Evolutionary conservation across 2,329 filamentous ascomycete genomes (phyloP), one percentile per base, ranked within the genome.

Genomic region (Claviceps fusiformis): DNA sequence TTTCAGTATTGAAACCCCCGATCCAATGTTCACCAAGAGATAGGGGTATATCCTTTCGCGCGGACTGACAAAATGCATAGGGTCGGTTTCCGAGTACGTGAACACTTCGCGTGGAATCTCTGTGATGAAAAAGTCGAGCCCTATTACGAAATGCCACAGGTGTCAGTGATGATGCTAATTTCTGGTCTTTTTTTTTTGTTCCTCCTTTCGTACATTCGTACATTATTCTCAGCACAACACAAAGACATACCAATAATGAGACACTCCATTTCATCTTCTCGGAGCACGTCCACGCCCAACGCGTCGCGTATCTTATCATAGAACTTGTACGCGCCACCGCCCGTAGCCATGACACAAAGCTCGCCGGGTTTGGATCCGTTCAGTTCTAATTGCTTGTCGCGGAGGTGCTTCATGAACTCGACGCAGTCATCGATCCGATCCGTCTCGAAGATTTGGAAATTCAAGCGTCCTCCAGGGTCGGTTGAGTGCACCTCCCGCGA

Each of bases 191-290:
- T 19, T 19, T 19, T 1, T 19, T 19, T 19, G 19, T 19, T 19
- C 19, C 19, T 19, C 19, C 19, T 19, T 19, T 19, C 19, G 19
- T 19, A 19, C 19, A 19, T 19, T 19, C 19, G 19, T 19, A 19
- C 19, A 19, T 19, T 8, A 33, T 33, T 33, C 31, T 8, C 31
- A 5, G 31, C 31, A 33, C 5, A 5, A 33, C 31, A 5, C 31
- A 37, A 39, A 29, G 3, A 8, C 17, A 11, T 31, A 90, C 88
- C 90, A 64, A 93, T 93, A 60, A 98, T 98, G 56, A 98, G 74
- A 67, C 93, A 98, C 70, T 95, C 90, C 93, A 98, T 98, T 73
- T 98, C 93, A 65, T 98, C 93, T 70, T 97, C 93, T 47, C 90
- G 79, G 63, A 91, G 75, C 24, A 98, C 90, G 66, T 96, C 87